Percentiles rank a stretch among this genome's conserved stretches.
phyloP scores from a whole-genome alignment of 441 rosid species.

The Raphanus hybrid region DNA sequence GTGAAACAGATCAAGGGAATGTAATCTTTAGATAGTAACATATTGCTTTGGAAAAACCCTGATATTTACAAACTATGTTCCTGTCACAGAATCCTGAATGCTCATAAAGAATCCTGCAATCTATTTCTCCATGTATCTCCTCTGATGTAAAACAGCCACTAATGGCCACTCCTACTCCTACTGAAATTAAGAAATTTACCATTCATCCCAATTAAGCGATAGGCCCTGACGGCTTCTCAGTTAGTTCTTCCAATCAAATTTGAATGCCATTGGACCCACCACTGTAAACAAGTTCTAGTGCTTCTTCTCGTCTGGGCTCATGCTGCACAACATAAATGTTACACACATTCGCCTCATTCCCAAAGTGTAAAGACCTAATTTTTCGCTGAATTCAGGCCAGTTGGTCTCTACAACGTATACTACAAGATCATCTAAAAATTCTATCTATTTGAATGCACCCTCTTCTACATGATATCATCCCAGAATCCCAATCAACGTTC shows the following conservation, averaged over 20 bases:
- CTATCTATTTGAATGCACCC: neutral
- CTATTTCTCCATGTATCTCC: too few relatives aligned
- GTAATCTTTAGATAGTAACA: too few relatives aligned
- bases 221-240: neutral
- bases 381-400: neutral
- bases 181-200: too few relatives aligned
- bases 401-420: neutral
- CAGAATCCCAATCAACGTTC: neutral
- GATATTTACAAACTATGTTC: too few relatives aligned
- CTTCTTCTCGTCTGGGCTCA: neutral
- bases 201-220: neutral
- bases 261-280: neutral
- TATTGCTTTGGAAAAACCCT: too few relatives aligned
- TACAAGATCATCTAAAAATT: neutral
- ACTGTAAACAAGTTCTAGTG: neutral
- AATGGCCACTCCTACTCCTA: too few relatives aligned
- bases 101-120: too few relatives aligned
- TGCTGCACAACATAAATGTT: neutral
- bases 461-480: neutral
- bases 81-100: too few relatives aligned
- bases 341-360: neutral
- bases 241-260: neutral
- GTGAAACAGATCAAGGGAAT: too few relatives aligned
- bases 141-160: too few relatives aligned
- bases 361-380: neutral